Conservation (phyloP, 2,329 filamentous ascomycete species). For the Alternaria burnsii region DNA sequence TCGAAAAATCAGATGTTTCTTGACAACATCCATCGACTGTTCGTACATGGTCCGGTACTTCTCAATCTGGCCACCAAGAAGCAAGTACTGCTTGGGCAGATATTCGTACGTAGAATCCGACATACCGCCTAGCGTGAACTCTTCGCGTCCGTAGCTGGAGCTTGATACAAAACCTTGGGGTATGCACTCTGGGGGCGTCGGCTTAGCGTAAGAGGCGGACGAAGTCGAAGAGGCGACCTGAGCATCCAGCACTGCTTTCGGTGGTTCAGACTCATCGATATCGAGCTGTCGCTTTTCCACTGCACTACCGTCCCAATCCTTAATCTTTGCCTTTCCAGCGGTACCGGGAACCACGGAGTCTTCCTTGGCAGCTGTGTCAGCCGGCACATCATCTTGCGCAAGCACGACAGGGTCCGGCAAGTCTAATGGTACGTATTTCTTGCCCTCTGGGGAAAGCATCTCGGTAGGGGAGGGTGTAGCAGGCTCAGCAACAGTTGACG, state of each 20-base stretch:
- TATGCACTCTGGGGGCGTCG: conserved; percentile 40
- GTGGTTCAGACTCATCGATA: conserved; percentile 25
- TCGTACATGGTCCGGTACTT: conserved; percentile 67
- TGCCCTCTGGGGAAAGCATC: conserved; percentile 38
- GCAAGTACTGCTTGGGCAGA: conserved; percentile 58
- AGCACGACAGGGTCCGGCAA: conserved; percentile 42
- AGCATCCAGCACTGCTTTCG: conserved; percentile 11
- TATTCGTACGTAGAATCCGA: conserved; percentile 55
- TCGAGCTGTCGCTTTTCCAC: conserved; percentile 36
- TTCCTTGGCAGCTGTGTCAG: neutral
- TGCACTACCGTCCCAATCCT: conserved; percentile 34
- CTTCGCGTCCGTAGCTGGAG: conserved; percentile 56
- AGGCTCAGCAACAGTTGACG: conserved; percentile 2
- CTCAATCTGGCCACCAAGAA: conserved; percentile 57
- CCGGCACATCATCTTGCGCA: conserved; percentile 26
- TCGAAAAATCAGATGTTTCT: conserved; percentile 59
- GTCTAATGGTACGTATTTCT: conserved; percentile 44
- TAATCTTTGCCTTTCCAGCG: conserved; percentile 23
- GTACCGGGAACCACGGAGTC: conserved; percentile 15
- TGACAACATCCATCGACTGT: conserved; percentile 54
- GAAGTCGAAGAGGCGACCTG: conserved; percentile 12
- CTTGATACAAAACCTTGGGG: conserved; percentile 65
- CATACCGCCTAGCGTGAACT: conserved; percentile 52
- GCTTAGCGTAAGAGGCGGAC: conserved; percentile 17
- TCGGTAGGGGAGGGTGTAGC: conserved; percentile 25